Base-by-base conservation (phyloP, 768 basidiomycete genomes). In the Naganishia kalamii region DNA sequence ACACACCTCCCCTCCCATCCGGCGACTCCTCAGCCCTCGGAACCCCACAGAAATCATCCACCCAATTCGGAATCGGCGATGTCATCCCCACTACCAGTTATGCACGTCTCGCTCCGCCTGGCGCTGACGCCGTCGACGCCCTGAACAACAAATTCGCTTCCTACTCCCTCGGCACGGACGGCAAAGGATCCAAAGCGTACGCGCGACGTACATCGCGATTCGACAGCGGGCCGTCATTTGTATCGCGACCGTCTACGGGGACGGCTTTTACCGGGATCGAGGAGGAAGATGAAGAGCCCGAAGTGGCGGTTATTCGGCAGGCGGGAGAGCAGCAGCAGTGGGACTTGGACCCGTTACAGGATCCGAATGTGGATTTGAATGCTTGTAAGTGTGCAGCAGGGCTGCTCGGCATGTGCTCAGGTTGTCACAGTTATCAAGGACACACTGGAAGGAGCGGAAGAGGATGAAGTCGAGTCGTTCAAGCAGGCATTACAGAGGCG, bases 311-410 rank as follows among this genome's bases (percentile, higher is more conserved):
- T 62, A 80, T 66, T 6, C 66, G 69, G 1, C 67, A 62, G 19
- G 71, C 67, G 19, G 72, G 72, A 32, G 71, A 72, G 47, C 21
- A 41, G 11, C 52, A 70, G 77, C 82, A 25, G 68, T 83, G 65
- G 86, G 75, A 88, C 73, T 78, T 85, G 70, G 82, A 80, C 65
- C 75, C 84, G 65, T 77, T 98, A 66, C 87, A 88, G 70, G 82
- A 84, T 70, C 89, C 92, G 19, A 82, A 85, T 44, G 93, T 96
- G 78, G 87, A 97, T 75, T 85, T 94, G 0, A 88, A 92, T 72
- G 85, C 85, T 63, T 98, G 91, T 93, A 78, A 76, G 91, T 82
- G 6, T 23, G n/a, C n/a, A n/a, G n/a, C n/a, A n/a, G n/a, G n/a
- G 47, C 8, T 8, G 17, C 7, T 15, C 32, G 35, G 12, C 21